These are phyloP conservation scores for Arthrinium phaeospermum DNA, from an alignment of 2,329 filamentous ascomycete genomes.

Conservation along the genomic window DNA sequence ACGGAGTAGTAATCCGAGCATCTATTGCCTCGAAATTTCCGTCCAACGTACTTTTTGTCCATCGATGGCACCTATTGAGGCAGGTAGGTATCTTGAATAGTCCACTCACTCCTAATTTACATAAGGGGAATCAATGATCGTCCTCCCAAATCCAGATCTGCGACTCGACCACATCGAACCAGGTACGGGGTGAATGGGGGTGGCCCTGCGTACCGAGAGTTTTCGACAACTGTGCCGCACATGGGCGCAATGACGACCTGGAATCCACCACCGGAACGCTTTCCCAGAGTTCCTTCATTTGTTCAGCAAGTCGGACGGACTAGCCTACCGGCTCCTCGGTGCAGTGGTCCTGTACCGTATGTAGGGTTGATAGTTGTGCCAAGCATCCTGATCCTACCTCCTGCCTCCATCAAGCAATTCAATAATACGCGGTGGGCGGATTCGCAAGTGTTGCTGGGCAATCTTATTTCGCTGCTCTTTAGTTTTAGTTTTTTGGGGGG, in stretches of 20 bases:
- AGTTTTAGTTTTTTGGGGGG: neutral
- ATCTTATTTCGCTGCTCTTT: neutral
- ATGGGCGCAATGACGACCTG: neutral
- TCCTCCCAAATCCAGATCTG: neutral
- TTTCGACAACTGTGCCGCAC: conserved; percentile 5
- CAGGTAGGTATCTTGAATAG: too few species aligned
- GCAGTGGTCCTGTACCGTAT: neutral
- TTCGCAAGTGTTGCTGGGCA: neutral
- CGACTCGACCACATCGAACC: neutral
- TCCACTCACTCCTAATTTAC: too few species aligned
- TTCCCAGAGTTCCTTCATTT: neutral
- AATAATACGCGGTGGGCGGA: neutral
- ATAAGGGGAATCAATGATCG: too few species aligned
- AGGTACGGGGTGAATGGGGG: neutral
- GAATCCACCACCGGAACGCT: neutral
- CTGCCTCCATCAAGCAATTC: neutral
- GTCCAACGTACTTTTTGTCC: neutral
- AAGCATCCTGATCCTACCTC: conserved; percentile 10
- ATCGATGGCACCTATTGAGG: too few species aligned
- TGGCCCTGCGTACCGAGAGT: neutral
- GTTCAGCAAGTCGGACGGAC: conserved; percentile 2
- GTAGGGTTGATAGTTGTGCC: neutral
- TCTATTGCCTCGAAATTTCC: neutral
- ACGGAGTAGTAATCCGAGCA: neutral
- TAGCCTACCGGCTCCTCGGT: conserved; percentile 1